Percentiles rank a stretch among this genome's conserved stretches.
These are phyloP conservation scores for Pichia paraexigua DNA, from an alignment of 805 yeast species.

Conservation along the genomic window DNA sequence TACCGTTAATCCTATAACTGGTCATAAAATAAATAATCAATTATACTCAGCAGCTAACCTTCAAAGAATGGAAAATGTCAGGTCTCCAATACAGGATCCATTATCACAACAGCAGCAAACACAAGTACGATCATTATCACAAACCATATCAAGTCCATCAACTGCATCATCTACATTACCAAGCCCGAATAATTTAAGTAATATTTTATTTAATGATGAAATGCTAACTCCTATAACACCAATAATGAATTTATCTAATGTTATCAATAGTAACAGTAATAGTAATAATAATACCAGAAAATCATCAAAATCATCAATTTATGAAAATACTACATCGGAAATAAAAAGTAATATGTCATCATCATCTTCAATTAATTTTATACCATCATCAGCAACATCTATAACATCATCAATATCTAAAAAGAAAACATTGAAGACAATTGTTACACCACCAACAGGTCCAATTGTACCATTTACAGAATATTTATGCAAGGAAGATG, in stretches of 20 bases:
- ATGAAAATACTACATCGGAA: not conserved
- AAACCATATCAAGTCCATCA: not conserved
- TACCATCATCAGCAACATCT: slow-evolving; percentile 6
- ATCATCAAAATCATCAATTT: slow-evolving; percentile 4
- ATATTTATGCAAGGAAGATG: slow-evolving; percentile 65
- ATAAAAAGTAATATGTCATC: slow-evolving; percentile 9
- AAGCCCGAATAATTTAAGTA: not conserved
- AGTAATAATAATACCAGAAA: not conserved
- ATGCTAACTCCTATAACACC: not conserved
- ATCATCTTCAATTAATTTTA: slow-evolving; percentile 1
- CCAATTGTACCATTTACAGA: slow-evolving; percentile 71
- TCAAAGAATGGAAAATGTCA: slow-evolving; percentile 3
- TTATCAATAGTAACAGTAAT: not conserved
- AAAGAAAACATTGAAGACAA: slow-evolving; percentile 34
- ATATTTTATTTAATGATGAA: not conserved
- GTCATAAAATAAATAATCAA: not conserved
- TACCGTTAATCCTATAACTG: slow-evolving; percentile 2
- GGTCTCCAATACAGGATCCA: not conserved
- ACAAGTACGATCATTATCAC: not conserved
- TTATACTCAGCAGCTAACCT: not conserved
- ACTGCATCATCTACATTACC: not conserved
- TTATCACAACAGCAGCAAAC: not conserved
- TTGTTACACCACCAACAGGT: slow-evolving; percentile 48
- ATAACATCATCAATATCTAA: slow-evolving; percentile 2
- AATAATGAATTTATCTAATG: not conserved